phyloP scores from a whole-genome alignment of 805 yeast species.

The Myxozyma neotropica region DNA sequence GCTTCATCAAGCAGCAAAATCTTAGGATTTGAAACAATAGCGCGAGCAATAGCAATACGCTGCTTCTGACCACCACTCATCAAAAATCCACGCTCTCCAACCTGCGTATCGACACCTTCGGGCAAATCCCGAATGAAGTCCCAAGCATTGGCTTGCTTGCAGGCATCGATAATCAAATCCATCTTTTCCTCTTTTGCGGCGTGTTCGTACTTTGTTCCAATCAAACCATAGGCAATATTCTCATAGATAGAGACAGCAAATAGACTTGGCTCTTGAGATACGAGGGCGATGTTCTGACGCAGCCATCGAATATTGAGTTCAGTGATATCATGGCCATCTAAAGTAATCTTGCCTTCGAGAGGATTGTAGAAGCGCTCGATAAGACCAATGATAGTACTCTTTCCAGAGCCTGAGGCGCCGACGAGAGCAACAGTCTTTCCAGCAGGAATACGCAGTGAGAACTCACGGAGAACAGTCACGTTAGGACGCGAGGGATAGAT shows the following conservation, averaged over 20 bases:
- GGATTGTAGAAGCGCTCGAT: slow-evolving; percentile 64
- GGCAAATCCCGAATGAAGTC: slow-evolving; percentile 56
- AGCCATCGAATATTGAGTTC: slow-evolving; percentile 55
- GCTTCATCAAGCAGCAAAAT: slow-evolving; percentile 66
- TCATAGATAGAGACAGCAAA: slow-evolving; percentile 82
- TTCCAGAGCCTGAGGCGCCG: slow-evolving; percentile 76
- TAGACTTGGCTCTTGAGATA: slow-evolving; percentile 59
- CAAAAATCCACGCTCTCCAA: slow-evolving; percentile 62
- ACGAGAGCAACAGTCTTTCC: slow-evolving; percentile 88
- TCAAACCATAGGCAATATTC: slow-evolving; percentile 75
- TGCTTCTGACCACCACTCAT: slow-evolving; percentile 71
- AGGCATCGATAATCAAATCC: slow-evolving; percentile 48
- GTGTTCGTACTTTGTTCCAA: slow-evolving; percentile 39
- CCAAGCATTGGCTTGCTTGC: slow-evolving; percentile 56
- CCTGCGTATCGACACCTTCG: slow-evolving; percentile 51
- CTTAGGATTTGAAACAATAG: slow-evolving; percentile 57
- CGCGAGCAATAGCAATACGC: slow-evolving; percentile 64
- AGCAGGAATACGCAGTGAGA: slow-evolving; percentile 54
- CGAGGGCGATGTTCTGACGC: slow-evolving; percentile 58
- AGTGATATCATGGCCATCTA: slow-evolving; percentile 54
- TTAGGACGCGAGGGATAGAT: slow-evolving; percentile 42
- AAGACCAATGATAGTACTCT: slow-evolving; percentile 51
- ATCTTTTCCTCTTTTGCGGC: slow-evolving; percentile 46
- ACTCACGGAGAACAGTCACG: slow-evolving; percentile 38
- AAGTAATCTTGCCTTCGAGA: slow-evolving; percentile 48